Evolutionary conservation across 2,329 filamentous ascomycete genomes (phyloP).

Genomic region (Tolypocladium inflatum): DNA sequence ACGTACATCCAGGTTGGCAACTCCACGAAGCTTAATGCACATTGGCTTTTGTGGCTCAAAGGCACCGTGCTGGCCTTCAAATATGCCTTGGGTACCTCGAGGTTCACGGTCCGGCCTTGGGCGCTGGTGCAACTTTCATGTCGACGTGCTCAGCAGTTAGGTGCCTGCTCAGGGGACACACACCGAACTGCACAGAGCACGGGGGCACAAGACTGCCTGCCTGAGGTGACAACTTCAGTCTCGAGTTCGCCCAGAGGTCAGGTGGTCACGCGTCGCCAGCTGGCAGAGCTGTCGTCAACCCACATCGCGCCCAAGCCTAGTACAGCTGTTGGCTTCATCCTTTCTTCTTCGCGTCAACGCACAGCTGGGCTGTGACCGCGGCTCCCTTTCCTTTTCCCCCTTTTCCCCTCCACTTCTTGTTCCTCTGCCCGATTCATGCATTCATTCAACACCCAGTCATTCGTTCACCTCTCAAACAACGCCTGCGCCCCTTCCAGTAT

Average conservation of each 20-base stretch:
- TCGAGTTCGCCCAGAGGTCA: not conserved
- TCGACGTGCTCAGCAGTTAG: too few relatives aligned
- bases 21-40: not conserved
- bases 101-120: not conserved
- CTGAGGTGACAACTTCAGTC: not conserved
- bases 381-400: not conserved
- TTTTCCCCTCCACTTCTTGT: not conserved
- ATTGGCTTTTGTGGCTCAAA: not conserved
- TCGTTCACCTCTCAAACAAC: not conserved
- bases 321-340: not conserved
- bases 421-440: not conserved
- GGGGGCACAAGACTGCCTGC: not conserved
- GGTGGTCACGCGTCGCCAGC: not conserved
- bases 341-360: not conserved
- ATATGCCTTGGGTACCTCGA: not conserved
- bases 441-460: not conserved
- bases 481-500: not conserved
- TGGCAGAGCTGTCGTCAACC: not conserved
- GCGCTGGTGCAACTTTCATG: not conserved
- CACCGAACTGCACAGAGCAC: not conserved
- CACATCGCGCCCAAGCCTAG: not conserved
- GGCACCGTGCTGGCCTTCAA: not conserved
- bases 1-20: not conserved
- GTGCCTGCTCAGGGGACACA: not conserved
- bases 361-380: not conserved